Percentiles rank a stretch among this genome's conserved stretches.
These are phyloP conservation scores for Globisporangium lucens DNA, from an alignment of 352 stramenopile species.

Conservation along the genomic window DNA sequence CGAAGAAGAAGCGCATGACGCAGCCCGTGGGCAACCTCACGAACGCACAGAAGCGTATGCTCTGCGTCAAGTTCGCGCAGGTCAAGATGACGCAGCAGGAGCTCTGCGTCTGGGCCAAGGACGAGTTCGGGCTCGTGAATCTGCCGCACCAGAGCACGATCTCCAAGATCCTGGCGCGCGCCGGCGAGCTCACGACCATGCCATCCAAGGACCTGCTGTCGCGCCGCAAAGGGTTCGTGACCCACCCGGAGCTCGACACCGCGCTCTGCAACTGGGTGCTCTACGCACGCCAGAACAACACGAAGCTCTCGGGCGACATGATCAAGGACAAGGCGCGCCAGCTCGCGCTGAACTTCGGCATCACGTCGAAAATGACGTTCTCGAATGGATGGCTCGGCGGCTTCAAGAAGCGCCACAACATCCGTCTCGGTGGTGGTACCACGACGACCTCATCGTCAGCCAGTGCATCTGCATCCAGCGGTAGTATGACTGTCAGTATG, in stretches of 20 bases:
- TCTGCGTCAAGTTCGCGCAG: constrained; percentile 55
- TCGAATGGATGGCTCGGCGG: constrained; percentile 63
- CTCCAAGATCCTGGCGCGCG: constrained; percentile 55
- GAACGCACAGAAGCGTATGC: constrained; percentile 53
- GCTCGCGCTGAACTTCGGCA: constrained; percentile 36
- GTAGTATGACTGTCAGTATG: not conserved
- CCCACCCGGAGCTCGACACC: constrained; percentile 54
- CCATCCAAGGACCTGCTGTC: constrained; percentile 37
- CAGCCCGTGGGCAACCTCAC: constrained; percentile 61
- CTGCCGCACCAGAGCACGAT: constrained; percentile 61
- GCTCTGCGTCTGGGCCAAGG: constrained; percentile 54
- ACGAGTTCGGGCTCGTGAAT: constrained; percentile 54
- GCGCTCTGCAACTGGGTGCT: constrained; percentile 65
- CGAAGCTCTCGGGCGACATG: constrained; percentile 56
- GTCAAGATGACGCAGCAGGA: constrained; percentile 66
- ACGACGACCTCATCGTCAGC: not conserved
- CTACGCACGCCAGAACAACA: constrained; percentile 37
- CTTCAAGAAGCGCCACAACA: constrained; percentile 68
- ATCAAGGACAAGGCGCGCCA: constrained; percentile 56
- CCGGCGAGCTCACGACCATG: constrained; percentile 47
- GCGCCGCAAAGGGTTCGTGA: constrained; percentile 39
- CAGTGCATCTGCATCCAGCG: not conserved
- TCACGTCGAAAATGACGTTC: constrained; percentile 48
- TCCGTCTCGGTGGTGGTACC: constrained; percentile 34
- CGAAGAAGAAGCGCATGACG: constrained; percentile 40